phyloP scores from a whole-genome alignment of 2,329 filamentous ascomycete species.

The Trichoderma gracile region DNA sequence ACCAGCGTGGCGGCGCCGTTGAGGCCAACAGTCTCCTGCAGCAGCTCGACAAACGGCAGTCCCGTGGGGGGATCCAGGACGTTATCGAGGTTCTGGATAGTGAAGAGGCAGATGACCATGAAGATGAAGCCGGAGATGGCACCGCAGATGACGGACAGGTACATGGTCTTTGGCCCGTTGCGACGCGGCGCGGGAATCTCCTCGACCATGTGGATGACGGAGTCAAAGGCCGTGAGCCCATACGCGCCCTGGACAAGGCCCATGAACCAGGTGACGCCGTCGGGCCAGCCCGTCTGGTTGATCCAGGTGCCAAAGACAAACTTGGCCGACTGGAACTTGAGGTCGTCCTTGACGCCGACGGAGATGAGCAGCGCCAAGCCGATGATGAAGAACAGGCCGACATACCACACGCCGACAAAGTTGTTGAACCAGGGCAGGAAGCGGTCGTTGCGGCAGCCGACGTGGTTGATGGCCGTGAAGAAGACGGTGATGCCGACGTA shows the following conservation, averaged over 20 bases:
- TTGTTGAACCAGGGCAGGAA: constrained; percentile 54
- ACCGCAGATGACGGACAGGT: constrained; percentile 52
- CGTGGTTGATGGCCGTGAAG: constrained; percentile 53
- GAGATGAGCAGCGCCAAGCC: constrained; percentile 53
- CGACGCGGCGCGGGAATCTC: constrained; percentile 55
- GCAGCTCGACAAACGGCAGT: constrained; percentile 52
- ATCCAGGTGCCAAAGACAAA: constrained; percentile 56
- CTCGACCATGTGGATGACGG: constrained; percentile 60
- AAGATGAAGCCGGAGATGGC: constrained; percentile 53
- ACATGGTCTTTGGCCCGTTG: constrained; percentile 54
- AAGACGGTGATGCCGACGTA: constrained; percentile 52
- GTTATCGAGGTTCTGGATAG: constrained; percentile 48
- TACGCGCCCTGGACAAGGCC: constrained; percentile 59
- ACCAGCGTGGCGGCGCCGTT: constrained; percentile 48
- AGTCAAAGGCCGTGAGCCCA: constrained; percentile 57
- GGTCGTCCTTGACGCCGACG: constrained; percentile 47
- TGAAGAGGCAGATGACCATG: constrained; percentile 54
- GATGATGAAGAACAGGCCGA: constrained; percentile 53
- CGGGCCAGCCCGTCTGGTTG: constrained; percentile 51
- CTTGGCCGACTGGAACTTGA: constrained; percentile 49
- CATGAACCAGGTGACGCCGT: constrained; percentile 59
- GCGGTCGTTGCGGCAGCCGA: constrained; percentile 48
- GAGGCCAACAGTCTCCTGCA: constrained; percentile 40
- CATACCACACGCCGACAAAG: constrained; percentile 56
- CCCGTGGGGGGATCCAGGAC: constrained; percentile 44